Evolutionary conservation across 2,329 filamentous ascomycete genomes (phyloP), one percentile per base, ranked within the genome.

Genomic region (Penicillium janthinellum): DNA sequence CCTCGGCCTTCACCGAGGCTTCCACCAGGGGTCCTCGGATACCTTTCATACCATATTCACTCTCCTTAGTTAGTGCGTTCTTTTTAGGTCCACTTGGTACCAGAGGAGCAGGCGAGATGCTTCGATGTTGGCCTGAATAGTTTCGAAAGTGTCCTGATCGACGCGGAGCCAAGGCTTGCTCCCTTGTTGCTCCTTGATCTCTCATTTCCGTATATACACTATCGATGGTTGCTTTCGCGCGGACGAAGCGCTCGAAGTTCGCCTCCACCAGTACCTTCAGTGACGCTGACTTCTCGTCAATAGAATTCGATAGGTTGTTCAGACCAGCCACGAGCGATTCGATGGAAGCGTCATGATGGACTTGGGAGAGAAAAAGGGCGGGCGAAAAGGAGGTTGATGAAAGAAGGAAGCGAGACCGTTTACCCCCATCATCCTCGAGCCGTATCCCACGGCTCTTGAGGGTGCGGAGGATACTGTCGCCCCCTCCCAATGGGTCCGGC

Each of bases 141-240:
- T 83, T 86, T 54, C 88, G 83, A 68, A 88, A 87, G 66, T 81
- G 75, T 63, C 79, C 80, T 61, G 82, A 84, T 68, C 87, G 86
- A 74, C 90, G 88, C 70, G 91, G 88, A 20, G 78, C 73, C n/a
- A 78, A 74, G 17, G 77, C 74, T 41, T 73, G 61, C 53, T 77
- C 70, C 49, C 77, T 70, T 57, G 84, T 77, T 44, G 78, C 77
- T 81, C 93, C 83, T 86, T 96, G 84, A 37, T 84, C 84, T 31
- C 84, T 82, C 95, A 99, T 99, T 76, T 99, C 95, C 63, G 89
- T 96, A 78, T 99, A 99, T 54, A 99, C 95, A 78, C 96, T 96
- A 79, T 99, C 95, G 70, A 99, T 98, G 7, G 94, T 98, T 17
- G 94, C 91, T 77, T 99, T 99, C 45, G 95, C 95, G 64, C 92